Evolutionary conservation across 2,329 filamentous ascomycete genomes (phyloP), one percentile per base, ranked within the genome.

Genomic region (Penicillium griseofulvum): DNA sequence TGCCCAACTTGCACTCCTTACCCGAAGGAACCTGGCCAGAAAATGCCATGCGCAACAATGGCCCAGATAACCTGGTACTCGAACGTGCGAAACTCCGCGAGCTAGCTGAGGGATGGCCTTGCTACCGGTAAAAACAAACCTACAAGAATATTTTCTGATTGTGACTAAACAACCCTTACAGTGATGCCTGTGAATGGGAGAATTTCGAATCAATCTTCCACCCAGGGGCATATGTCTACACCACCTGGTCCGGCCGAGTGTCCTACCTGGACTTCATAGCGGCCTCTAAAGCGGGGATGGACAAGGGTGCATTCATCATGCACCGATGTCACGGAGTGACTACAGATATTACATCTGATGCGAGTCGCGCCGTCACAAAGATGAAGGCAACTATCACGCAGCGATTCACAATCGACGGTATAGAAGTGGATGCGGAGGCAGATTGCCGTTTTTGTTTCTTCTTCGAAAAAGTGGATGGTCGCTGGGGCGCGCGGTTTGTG

Each of bases 251-350:
- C 0, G 79, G 78, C 3, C 71, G 74, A 7, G 75, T 75, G 0
- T 61, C 68, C 14, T 72, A 73, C 55, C 58, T 67, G 1, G 73
- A 75, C 55, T 81, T 82, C 66, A 81, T 82, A 61, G 58, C 68
- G 19, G 74, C 78, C 46, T 83, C 80, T 12, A 77, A 81, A 58
- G 67, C 71, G 9, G 81, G 80, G 54, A 81, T 82, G 67, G 70
- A 76, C 24, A 71, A 72, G 10, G 80, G 81, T 17, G 80, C 76
- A 48, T 83, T 82, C 69, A 83, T 83, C 69, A 81, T 82, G 79
- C 81, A 84, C 65, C 80, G 81, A 55, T 69, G 71, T 54, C 75
- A 79, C 41, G 78, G 78, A 8, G 61, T 66, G 1, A 77, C 71
- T 1, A 78, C 71, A 0, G 76, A 80, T 48, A 76, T 80, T 56